Evolutionary conservation across 2,329 filamentous ascomycete genomes (phyloP).

Genomic region (Tolypocladium pustulatum): DNA sequence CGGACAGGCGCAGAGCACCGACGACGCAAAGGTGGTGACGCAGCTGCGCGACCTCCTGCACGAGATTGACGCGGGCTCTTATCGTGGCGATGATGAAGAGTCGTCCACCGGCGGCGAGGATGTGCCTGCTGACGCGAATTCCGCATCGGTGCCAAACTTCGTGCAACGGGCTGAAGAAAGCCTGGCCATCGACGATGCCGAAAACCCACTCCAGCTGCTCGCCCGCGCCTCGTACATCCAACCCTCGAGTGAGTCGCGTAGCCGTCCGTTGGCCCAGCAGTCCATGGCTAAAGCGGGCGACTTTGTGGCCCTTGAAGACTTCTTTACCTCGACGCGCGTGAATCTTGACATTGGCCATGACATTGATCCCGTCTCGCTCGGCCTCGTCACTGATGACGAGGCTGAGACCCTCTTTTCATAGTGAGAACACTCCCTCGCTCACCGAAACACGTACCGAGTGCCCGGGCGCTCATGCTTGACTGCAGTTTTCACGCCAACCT

Average conservation of each 20-base stretch:
- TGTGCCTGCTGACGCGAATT: constrained; percentile 17
- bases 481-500: constrained; percentile 57
- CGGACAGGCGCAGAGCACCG: constrained; percentile 26
- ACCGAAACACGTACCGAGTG: background rate
- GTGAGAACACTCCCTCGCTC: constrained; percentile 29
- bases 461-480: background rate
- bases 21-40: constrained; percentile 34
- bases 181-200: constrained; percentile 58
- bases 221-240: constrained; percentile 62
- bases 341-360: constrained; percentile 53
- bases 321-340: constrained; percentile 56
- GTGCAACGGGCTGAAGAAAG: constrained; percentile 31
- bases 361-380: constrained; percentile 59
- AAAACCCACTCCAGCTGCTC: constrained; percentile 64
- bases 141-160: constrained; percentile 14
- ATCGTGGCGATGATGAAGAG: constrained; percentile 18
- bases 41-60: constrained; percentile 31
- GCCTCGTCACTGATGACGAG: constrained; percentile 56
- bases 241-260: constrained; percentile 31
- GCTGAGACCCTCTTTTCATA: constrained; percentile 53
- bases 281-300: constrained; percentile 14
- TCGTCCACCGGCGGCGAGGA: constrained; percentile 18
- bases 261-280: constrained; percentile 13
- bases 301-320: constrained; percentile 39
- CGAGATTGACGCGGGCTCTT: constrained; percentile 10